Evolutionary conservation across 352 stramenopile species (phyloP).

Genomic region (Globisporangium iwayamae): DNA sequence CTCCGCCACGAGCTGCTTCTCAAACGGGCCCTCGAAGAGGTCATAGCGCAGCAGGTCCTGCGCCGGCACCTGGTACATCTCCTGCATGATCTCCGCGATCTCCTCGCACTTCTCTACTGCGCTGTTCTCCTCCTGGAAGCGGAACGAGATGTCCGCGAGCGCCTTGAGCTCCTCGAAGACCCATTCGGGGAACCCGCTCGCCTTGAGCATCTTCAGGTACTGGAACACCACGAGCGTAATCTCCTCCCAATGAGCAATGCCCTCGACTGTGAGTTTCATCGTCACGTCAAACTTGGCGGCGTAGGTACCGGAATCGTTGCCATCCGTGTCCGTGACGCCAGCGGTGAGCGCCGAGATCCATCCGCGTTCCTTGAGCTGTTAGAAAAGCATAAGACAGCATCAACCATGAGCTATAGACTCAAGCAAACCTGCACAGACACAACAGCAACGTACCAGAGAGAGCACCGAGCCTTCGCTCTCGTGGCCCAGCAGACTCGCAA

Average conservation of each 20-base stretch:
- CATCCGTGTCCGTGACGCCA: slow-evolving; percentile 67
- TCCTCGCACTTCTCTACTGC: slow-evolving; percentile 68
- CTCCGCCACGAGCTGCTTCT: slow-evolving; percentile 35
- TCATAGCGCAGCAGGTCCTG: slow-evolving; percentile 65
- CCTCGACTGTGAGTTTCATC: slow-evolving; percentile 67
- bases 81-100: slow-evolving; percentile 72
- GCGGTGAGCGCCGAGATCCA: slow-evolving; percentile 78
- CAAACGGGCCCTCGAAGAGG: slow-evolving; percentile 50
- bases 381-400: background rate
- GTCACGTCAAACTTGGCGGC: slow-evolving; percentile 66
- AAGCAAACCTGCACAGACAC: background rate
- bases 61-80: slow-evolving; percentile 50
- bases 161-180: slow-evolving; percentile 72
- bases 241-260: slow-evolving; percentile 56
- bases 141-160: slow-evolving; percentile 66
- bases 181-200: slow-evolving; percentile 53
- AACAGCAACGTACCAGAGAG: slow-evolving; percentile 43
- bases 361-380: slow-evolving; percentile 66
- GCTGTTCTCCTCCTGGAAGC: slow-evolving; percentile 70
- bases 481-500: slow-evolving; percentile 76
- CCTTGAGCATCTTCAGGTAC: slow-evolving; percentile 56
- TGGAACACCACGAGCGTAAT: slow-evolving; percentile 63
- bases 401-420: background rate
- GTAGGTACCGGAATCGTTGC: slow-evolving; percentile 67
- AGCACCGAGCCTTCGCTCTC: slow-evolving; percentile 83